Evolutionary conservation across 2,329 filamentous ascomycete genomes (phyloP).

Genomic region (Ophiostoma sp.): DNA sequence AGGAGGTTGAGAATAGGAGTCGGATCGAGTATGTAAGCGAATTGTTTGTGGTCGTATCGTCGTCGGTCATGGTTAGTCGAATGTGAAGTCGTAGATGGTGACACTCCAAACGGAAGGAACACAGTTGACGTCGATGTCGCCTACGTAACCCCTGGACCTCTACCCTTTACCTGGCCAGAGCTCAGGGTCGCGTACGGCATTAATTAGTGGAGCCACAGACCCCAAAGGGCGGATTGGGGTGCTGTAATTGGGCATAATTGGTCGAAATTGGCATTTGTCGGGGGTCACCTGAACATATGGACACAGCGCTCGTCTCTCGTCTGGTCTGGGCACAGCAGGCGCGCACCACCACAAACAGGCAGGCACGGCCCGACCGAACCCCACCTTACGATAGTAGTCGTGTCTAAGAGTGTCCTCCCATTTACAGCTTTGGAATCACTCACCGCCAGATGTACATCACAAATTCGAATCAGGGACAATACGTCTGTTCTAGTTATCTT

Average conservation of each 20-base stretch:
- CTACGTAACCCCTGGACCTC: neutral
- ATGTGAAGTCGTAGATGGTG: neutral
- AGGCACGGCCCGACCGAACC: neutral
- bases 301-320: neutral
- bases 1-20: neutral
- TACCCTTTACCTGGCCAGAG: neutral
- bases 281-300: conserved; percentile 13
- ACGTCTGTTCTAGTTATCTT: neutral
- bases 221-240: neutral
- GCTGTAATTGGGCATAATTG: neutral
- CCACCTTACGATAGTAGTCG: conserved; percentile 1
- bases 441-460: neutral
- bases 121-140: neutral
- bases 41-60: neutral
- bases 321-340: neutral
- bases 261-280: neutral
- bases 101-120: neutral
- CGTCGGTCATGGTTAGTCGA: conserved; percentile 8
- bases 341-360: neutral
- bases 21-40: neutral
- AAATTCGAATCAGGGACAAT: neutral
- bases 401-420: neutral
- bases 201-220: neutral
- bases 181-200: conserved; percentile 4
- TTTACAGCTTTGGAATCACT: neutral